These are phyloP conservation scores for Plasmodium falciparum DNA, from an alignment of 169 alveolate genomes.

Conservation along the genomic window DNA sequence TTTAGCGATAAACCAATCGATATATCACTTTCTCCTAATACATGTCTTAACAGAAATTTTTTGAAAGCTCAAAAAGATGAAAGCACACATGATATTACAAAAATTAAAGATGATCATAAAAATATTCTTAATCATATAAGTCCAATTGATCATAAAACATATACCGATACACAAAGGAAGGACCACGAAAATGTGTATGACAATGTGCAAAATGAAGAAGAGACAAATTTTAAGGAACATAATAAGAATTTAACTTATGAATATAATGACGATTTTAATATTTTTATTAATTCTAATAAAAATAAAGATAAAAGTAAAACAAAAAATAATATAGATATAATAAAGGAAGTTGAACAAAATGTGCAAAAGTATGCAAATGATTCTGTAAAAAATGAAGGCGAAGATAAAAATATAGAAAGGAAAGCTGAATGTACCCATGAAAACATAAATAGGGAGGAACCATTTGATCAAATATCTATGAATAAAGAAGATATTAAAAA, in stretches of 20 bases:
- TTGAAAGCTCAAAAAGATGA: background rate
- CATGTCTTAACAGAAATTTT: background rate
- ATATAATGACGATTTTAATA: conserved; percentile 58
- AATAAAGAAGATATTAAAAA: background rate
- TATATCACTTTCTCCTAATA: background rate
- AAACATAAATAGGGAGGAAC: background rate
- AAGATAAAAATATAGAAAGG: background rate
- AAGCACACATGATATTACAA: background rate
- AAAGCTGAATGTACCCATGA: background rate
- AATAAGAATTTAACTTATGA: conserved; percentile 13
- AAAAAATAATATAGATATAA: conserved; percentile 3
- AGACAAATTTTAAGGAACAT: conserved; percentile 15
- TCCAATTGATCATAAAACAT: too few relatives aligned
- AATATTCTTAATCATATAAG: background rate
- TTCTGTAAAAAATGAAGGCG: background rate
- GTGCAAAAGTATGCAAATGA: too few relatives aligned
- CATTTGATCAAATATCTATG: conserved; percentile 4
- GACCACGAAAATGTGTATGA: background rate
- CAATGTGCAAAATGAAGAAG: background rate
- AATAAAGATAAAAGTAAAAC: background rate
- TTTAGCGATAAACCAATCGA: conserved; percentile 15
- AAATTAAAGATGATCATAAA: background rate
- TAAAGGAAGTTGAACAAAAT: too few relatives aligned
- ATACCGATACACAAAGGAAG: background rate
- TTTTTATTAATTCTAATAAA: conserved; percentile 40